Conservation (phyloP, 2,329 filamentous ascomycete species). For the Colletotrichum sp. region DNA sequence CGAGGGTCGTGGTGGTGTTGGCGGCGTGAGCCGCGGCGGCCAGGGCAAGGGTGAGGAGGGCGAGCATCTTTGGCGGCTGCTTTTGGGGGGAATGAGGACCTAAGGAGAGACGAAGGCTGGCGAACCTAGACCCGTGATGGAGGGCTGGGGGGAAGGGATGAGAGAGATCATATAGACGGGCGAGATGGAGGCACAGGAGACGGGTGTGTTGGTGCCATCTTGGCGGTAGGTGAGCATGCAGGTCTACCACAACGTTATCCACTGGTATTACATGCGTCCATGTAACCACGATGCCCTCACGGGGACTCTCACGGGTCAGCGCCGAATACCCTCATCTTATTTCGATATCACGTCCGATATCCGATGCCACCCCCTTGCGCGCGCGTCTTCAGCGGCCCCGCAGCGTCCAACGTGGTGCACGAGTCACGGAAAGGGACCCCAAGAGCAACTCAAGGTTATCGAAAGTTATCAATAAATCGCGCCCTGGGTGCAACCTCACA, state of each 20-base stretch:
- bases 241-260: background rate
- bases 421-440: slow-evolving; percentile 4
- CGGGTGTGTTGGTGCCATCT: background rate
- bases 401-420: background rate
- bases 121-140: background rate
- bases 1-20: slow-evolving; percentile 10
- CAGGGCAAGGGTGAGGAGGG: slow-evolving; percentile 8
- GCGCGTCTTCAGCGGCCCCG: background rate
- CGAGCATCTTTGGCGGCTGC: slow-evolving; percentile 4
- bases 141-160: background rate
- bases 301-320: background rate
- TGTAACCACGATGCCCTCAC: slow-evolving; percentile 1
- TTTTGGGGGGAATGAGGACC: background rate
- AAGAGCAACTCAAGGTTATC: slow-evolving; percentile 1
- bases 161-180: background rate
- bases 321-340: background rate
- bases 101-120: background rate
- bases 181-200: background rate
- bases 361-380: background rate
- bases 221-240: background rate
- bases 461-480: background rate
- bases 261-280: background rate
- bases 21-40: background rate
- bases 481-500: background rate
- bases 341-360: background rate